Base-by-base conservation (phyloP, 139 green algal species). In the Coelastrella sp. region DNA sequence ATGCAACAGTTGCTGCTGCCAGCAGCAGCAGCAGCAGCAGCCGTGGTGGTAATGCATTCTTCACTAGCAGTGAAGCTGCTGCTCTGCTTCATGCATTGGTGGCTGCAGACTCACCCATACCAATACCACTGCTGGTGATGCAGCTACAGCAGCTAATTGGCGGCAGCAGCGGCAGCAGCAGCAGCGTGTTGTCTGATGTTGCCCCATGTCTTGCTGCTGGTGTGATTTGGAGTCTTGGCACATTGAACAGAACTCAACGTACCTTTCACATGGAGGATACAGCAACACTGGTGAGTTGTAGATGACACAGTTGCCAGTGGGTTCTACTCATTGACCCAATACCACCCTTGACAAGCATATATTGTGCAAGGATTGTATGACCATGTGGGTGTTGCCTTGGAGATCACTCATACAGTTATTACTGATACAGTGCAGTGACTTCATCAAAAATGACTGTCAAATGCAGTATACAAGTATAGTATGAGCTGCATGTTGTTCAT, bases 81-180 rank as follows among this genome's bases (percentile, higher is more conserved):
- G 73, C 34, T 37, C 32, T 81, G 27, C 48, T 81, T 48, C 48
- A 48, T 34, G 48, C 48, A 6, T 67, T 81, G 9, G 15, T 53
- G 8, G 51, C 73, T 35, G 30, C 30, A 32, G 73, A 81, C 50
- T 48, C 73, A 67, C 35, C 73, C 3, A 5, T 68, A 41, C 73
- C 73, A 41, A 30, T 68, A 30, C 73, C 73, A 37, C 48, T 81
- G 17, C 27, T 60, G 15, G 48, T 60, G 13, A 9, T 45, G 48
- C 48, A 68, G 73, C 50, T 81, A 11, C 1, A 53, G 30, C 73
- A 50, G 35, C 48, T 67, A 6, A 32, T 32, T 17, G 32, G 45
- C 48, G 50, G 73, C 48, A 66, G 72, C 48, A 66, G 45, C 72
- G 50, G 72, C 72, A 80, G 72, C 43, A 79, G 71, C 71, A 78